These are phyloP conservation scores for Oryza punctata DNA, from an alignment of 176 grass and related monocot species.

Conservation along the genomic window DNA sequence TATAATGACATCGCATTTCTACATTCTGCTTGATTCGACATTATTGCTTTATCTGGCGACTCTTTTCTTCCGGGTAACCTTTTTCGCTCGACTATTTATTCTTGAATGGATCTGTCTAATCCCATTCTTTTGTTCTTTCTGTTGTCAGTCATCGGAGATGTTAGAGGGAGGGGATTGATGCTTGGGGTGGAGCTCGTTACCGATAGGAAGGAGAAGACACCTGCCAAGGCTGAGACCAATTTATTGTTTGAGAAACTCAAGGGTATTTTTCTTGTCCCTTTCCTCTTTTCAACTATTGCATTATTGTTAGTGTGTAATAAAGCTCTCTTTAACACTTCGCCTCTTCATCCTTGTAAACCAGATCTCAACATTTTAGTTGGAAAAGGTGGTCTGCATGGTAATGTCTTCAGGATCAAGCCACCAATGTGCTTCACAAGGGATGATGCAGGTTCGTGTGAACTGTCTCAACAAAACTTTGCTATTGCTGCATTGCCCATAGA, in stretches of 20 bases:
- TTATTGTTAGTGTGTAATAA: not conserved
- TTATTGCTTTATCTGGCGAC: not conserved
- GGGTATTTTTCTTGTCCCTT: constrained; percentile 33
- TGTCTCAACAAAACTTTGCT: not conserved
- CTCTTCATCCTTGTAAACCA: constrained; percentile 29
- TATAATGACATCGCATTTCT: not conserved
- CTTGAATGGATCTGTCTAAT: not conserved
- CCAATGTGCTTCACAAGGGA: constrained; percentile 96
- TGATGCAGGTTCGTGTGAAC: constrained; percentile 65
- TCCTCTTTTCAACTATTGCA: not conserved
- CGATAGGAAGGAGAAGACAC: constrained; percentile 80
- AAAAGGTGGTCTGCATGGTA: constrained; percentile 87
- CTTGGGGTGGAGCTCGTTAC: constrained; percentile 92
- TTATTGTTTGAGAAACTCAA: constrained; percentile 94
- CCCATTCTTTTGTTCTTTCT: not conserved
- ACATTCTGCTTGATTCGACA: not conserved
- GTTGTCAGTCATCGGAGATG: constrained; percentile 85
- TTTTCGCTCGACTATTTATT: not conserved
- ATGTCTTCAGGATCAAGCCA: constrained; percentile 96
- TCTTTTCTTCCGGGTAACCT: not conserved
- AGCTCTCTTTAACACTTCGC: not conserved
- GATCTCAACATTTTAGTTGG: constrained; percentile 86
- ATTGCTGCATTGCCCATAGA: not conserved
- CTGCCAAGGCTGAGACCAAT: constrained; percentile 76
- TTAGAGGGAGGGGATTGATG: constrained; percentile 98